Percentiles rank a stretch among this genome's conserved stretches.
Evolutionary conservation across 768 basidiomycete genomes (phyloP).

Genomic region (Amyloporia xantha): DNA sequence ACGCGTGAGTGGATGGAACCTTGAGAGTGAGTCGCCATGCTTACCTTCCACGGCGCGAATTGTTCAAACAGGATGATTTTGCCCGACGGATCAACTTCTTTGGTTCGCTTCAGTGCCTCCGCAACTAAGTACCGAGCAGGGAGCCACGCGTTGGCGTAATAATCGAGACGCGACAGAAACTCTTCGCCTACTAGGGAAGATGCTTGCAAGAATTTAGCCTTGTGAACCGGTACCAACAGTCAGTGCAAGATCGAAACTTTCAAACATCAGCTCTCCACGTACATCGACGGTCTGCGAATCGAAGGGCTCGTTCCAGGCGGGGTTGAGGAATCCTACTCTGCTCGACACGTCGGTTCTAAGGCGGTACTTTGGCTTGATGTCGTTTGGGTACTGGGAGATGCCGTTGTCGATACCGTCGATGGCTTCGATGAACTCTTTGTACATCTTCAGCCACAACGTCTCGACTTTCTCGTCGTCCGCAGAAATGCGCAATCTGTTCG

Average conservation of each 20-base stretch:
- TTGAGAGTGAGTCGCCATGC: conserved; percentile 7
- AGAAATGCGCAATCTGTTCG: conserved; percentile 45
- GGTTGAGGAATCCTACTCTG: conserved; percentile 81
- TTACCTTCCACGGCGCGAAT: conserved; percentile 86
- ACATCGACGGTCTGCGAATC: conserved; percentile 70
- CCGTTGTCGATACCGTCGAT: conserved; percentile 97
- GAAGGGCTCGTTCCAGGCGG: conserved; percentile 83
- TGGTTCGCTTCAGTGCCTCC: conserved; percentile 50
- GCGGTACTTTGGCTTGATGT: conserved; percentile 64
- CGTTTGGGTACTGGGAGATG: conserved; percentile 69
- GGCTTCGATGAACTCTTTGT: conserved; percentile 94
- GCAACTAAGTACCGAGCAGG: conserved; percentile 80
- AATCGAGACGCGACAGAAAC: conserved; percentile 72
- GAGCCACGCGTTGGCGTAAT: conserved; percentile 86
- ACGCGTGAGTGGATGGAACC: conserved; percentile 2
- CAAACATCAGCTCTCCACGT: not conserved
- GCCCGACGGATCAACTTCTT: conserved; percentile 54
- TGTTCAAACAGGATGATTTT: conserved; percentile 74
- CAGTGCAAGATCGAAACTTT: not conserved
- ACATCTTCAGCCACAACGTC: conserved; percentile 82
- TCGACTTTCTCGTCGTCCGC: conserved; percentile 57
- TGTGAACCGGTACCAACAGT: conserved; percentile 24
- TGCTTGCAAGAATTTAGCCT: conserved; percentile 71
- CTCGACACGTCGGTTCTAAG: conserved; percentile 78
- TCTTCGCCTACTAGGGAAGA: conserved; percentile 80